A percentile compares a stretch with the other conserved stretches of the same genome.
These are phyloP conservation scores for Athelia psychrophila DNA, from an alignment of 1,284 basidiomycete species.

Conservation along the genomic window DNA sequence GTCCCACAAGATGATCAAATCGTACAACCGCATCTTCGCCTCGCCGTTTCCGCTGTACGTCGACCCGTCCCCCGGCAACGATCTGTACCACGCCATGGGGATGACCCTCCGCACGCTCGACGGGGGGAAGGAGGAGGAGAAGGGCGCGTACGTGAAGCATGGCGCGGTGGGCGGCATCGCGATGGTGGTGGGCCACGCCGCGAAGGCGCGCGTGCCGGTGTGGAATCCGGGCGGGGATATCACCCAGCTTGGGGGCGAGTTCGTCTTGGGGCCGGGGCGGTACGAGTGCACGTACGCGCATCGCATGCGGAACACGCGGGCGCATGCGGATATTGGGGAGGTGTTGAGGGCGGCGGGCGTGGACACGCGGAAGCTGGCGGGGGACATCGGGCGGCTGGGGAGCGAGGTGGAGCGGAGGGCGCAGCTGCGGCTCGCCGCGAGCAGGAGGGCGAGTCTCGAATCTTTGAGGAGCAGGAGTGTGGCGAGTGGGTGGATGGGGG, in stretches of 20 bases:
- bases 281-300: conserved; percentile 62
- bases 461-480: too few relatives aligned
- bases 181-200: conserved; percentile 64
- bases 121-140: conserved; percentile 31
- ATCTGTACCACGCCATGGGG: conserved; percentile 71
- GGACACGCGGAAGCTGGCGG: background rate
- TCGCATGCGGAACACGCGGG: conserved; percentile 68
- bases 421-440: too few relatives aligned
- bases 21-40: conserved; percentile 65
- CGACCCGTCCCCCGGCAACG: conserved; percentile 58
- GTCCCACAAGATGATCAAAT: conserved; percentile 66
- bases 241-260: conserved; percentile 84
- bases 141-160: conserved; percentile 64
- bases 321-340: conserved; percentile 66
- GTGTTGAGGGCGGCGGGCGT: conserved; percentile 64
- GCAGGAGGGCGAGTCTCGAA: too few relatives aligned
- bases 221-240: conserved; percentile 79
- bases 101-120: conserved; percentile 58
- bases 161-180: conserved; percentile 63
- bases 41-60: conserved; percentile 69
- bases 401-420: too few relatives aligned
- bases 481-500: too few relatives aligned
- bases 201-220: conserved; percentile 72
- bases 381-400: too few relatives aligned
- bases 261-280: conserved; percentile 80